A percentile compares a stretch with the other conserved stretches of the same genome.
Evolutionary conservation across 176 grass and related monocot genomes (phyloP).

Genomic region (Hyparrhenia diplandra): DNA sequence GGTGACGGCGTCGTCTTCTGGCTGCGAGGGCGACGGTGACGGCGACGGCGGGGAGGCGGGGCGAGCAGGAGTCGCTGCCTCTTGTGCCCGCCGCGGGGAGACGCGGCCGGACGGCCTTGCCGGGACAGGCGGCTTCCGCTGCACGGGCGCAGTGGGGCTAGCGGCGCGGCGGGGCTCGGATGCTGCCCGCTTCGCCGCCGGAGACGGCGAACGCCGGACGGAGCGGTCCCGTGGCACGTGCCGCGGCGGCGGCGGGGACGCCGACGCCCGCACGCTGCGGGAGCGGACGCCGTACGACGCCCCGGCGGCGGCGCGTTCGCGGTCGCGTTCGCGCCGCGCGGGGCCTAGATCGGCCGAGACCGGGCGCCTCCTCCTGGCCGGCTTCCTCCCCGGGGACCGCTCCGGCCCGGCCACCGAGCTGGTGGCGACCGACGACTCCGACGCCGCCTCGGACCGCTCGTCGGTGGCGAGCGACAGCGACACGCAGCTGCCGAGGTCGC

Average conservation of each 20-base stretch:
- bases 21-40: background rate
- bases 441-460: conserved; percentile 35
- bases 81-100: conserved; percentile 25
- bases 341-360: conserved; percentile 57
- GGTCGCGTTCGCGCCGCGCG: conserved; percentile 32
- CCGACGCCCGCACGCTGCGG: conserved; percentile 51
- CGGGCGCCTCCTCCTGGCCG: conserved; percentile 35
- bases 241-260: conserved; percentile 38
- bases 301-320: too few species aligned
- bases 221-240: conserved; percentile 55
- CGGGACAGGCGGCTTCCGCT: conserved; percentile 25
- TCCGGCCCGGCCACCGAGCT: conserved; percentile 29
- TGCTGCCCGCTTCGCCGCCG: conserved; percentile 38
- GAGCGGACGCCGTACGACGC: conserved; percentile 39
- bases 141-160: conserved; percentile 9
- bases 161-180: conserved; percentile 23
- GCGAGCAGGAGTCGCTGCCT: background rate
- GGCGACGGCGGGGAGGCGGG: background rate
- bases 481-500: conserved; percentile 44
- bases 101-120: conserved; percentile 17
- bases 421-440: conserved; percentile 46
- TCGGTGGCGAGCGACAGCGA: conserved; percentile 40
- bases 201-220: conserved; percentile 60
- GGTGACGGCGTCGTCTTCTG: conserved; percentile 4
- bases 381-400: conserved; percentile 28